A percentile compares a stretch with the other conserved stretches of the same genome.
Evolutionary conservation across 1,284 basidiomycete genomes (phyloP).

Genomic region (Pyrrhoderma lamaoense): DNA sequence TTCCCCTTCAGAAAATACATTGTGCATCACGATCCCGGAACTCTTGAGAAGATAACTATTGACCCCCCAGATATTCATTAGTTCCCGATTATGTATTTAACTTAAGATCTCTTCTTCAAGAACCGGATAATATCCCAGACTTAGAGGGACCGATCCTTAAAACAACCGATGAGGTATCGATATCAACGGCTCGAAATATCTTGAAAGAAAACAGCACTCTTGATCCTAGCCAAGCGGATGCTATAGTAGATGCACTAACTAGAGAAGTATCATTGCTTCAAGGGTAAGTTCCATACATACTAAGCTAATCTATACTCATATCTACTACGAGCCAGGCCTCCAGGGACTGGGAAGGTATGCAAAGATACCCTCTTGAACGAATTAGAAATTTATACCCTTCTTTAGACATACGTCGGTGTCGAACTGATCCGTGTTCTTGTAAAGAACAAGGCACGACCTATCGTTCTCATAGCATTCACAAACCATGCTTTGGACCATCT

Average conservation of each 20-base stretch:
- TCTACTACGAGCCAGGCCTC: slow-evolving; percentile 39
- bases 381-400: slow-evolving; percentile 1
- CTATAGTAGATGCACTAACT: slow-evolving; percentile 52
- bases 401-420: slow-evolving; percentile 57
- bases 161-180: slow-evolving; percentile 31
- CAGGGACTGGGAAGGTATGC: slow-evolving; percentile 66
- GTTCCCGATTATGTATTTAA: slow-evolving; percentile 42
- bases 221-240: slow-evolving; percentile 61
- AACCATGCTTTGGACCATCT: slow-evolving; percentile 74
- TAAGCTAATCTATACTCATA: neutral
- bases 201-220: slow-evolving; percentile 43
- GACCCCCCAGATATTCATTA: slow-evolving; percentile 42
- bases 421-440: slow-evolving; percentile 60
- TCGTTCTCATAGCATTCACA: slow-evolving; percentile 66
- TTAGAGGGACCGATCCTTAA: slow-evolving; percentile 32
- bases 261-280: slow-evolving; percentile 60
- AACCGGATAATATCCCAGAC: slow-evolving; percentile 21
- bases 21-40: slow-evolving; percentile 30
- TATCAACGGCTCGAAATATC: slow-evolving; percentile 33
- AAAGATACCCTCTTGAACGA: neutral
- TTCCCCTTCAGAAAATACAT: slow-evolving; percentile 51
- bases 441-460: slow-evolving; percentile 41
- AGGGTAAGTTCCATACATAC: slow-evolving; percentile 40
- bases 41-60: slow-evolving; percentile 30
- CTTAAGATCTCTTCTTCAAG: slow-evolving; percentile 35